Evolutionary conservation across 345 rosid genomes (phyloP).

Genomic region (Sonneratia caseolaris): DNA sequence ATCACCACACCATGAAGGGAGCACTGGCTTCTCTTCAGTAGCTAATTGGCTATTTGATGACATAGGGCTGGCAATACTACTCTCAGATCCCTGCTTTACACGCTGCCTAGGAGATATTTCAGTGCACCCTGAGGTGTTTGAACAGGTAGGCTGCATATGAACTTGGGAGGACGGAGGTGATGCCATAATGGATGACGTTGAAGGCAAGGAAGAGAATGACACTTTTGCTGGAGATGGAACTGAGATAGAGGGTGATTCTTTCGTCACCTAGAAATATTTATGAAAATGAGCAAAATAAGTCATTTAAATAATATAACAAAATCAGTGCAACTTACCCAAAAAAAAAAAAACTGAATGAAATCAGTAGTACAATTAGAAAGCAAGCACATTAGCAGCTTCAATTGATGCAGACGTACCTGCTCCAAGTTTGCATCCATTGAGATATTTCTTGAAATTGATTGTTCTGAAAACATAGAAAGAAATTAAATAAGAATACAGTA

Average conservation of each 20-base stretch:
- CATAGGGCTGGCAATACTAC: conserved; percentile 26
- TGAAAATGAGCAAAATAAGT: conserved; percentile 2
- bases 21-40: conserved; percentile 32
- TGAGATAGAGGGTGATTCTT: conserved; percentile 38
- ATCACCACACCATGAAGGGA: conserved; percentile 53
- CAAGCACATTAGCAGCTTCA: conserved; percentile 2
- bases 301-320: not conserved
- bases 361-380: not conserved
- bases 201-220: conserved; percentile 57
- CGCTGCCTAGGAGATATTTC: conserved; percentile 29
- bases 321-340: no score
- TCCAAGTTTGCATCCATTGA: conserved; percentile 51
- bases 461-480: conserved; percentile 37
- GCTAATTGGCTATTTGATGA: conserved; percentile 32
- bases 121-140: conserved; percentile 31
- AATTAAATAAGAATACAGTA: not conserved
- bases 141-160: conserved; percentile 36
- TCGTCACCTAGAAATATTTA: conserved; percentile 16
- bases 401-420: conserved; percentile 42
- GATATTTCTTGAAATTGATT: conserved; percentile 49
- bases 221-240: conserved; percentile 44
- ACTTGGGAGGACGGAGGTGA: conserved; percentile 46
- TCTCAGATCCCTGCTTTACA: conserved; percentile 34
- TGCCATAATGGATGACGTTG: conserved; percentile 47
- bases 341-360: no score